phyloP scores from a whole-genome alignment of 1,284 basidiomycete species.

The Singerocomus inundabilis region DNA sequence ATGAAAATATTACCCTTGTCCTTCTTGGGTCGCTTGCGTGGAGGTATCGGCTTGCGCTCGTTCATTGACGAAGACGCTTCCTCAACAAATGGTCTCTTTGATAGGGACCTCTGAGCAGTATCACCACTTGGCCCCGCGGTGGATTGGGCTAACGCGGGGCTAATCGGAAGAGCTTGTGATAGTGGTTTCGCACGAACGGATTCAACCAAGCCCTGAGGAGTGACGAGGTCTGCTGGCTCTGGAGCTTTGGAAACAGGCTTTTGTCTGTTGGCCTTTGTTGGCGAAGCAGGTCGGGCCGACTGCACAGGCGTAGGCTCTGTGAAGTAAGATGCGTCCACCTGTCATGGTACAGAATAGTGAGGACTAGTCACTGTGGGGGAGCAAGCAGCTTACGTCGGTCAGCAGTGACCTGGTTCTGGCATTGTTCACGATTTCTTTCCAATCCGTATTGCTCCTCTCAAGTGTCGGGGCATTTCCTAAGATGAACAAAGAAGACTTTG shows the following conservation, averaged over 20 bases:
- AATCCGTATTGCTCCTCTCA: constrained; percentile 78
- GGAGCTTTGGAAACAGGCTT: constrained; percentile 18
- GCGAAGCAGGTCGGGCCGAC: constrained; percentile 18
- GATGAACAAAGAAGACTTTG: constrained; percentile 92
- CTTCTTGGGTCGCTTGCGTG: constrained; percentile 42
- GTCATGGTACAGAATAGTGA: constrained; percentile 2
- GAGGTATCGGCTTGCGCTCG: constrained; percentile 14
- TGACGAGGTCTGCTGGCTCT: constrained; percentile 27
- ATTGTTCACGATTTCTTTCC: constrained; percentile 78
- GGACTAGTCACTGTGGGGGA: constrained; percentile 9
- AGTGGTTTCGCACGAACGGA: constrained; percentile 30
- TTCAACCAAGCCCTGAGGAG: constrained; percentile 34
- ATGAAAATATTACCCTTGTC: constrained; percentile 49
- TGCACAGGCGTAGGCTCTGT: constrained; percentile 23
- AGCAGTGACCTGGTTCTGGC: constrained; percentile 59
- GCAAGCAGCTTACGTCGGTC: constrained; percentile 47
- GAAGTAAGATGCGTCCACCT: constrained; percentile 43
- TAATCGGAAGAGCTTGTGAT: constrained; percentile 13
- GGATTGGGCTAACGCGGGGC: constrained; percentile 1
- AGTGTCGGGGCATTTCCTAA: constrained; percentile 89
- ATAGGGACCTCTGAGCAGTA: constrained; percentile 3
- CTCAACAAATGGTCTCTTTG: constrained; percentile 25
- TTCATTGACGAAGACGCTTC: constrained; percentile 18
- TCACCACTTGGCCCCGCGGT: neutral
- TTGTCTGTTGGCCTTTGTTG: constrained; percentile 22